Evolutionary conservation across 2,329 filamentous ascomycete genomes (phyloP), one percentile per base, ranked within the genome.

Genomic region (Colletotrichum coccodes): DNA sequence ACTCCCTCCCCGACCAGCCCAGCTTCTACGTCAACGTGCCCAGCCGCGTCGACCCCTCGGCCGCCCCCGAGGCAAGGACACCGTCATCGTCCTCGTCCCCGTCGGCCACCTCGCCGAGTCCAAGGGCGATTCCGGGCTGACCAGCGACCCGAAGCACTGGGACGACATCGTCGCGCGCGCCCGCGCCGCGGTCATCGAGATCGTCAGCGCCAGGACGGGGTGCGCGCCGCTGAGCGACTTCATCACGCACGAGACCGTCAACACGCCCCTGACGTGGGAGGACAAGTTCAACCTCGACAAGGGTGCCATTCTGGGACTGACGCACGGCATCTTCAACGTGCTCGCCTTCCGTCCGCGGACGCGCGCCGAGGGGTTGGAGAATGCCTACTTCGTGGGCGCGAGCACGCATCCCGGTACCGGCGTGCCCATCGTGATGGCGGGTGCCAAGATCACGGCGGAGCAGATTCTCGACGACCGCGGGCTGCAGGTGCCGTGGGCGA

Each of bases 21-120:
- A 91, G 88, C 64, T 94, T 94, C 82, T 94, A 94, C 78, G 87
- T 94, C 78, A 93, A 94, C 75, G 91, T 94, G 0, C 92, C 92
- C 0, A 91, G 87, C 53, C 86, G 91, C 14, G 85, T 93, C 8
- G 92, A 94, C 71, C 81, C 88, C 0, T 85, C 85, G 0, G 92
- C 92, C 1, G 91, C 92, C 0, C 92, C 92, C 0, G 77, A 83
- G 3, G 86, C 1, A 87, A 86, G 72, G 92, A 94, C 74, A 83
- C 87, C 1, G 79, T 94, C 53, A 89, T 93, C 16, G 90, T 92
- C 1, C 84, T 94, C 6, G 91, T 94, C 0, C 92, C 92, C 0
- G 90, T 92, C 1, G 92, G 92, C 0, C 91, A 94, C 75, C 82
- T 94, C 1, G 78, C 87, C 30, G 84, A 80, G 53, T 89, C 88